phyloP scores from a whole-genome alignment of 164 flowering plant species.

The Platanus orientalis region DNA sequence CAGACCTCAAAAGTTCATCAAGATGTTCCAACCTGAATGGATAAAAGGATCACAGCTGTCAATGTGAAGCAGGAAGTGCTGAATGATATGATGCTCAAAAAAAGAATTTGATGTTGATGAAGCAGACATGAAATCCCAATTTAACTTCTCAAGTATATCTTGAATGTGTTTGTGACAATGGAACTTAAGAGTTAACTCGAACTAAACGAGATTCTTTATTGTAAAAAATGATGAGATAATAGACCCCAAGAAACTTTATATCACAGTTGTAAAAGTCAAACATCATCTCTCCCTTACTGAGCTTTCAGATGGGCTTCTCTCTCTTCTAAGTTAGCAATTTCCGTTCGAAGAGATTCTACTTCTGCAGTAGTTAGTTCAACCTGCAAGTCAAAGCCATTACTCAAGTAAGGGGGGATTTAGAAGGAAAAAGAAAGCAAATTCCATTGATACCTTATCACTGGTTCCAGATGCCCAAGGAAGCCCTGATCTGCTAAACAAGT shows the following conservation, averaged over 20 bases:
- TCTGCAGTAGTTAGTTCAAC: slow-evolving; percentile 65
- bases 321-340: slow-evolving; percentile 75
- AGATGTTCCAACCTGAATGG: slow-evolving; percentile 74
- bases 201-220: background rate
- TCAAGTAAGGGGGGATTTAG: background rate
- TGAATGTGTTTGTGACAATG: background rate
- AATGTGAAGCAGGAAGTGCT: background rate
- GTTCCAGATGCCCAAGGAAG: slow-evolving; percentile 59
- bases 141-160: no score
- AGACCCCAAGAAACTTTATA: background rate
- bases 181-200: background rate
- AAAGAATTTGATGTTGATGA: no score
- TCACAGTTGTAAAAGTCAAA: background rate
- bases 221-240: background rate
- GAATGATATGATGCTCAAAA: no score
- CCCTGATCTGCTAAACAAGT: slow-evolving; percentile 51
- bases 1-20: slow-evolving; percentile 80
- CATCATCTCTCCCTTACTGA: slow-evolving; percentile 45
- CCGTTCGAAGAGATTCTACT: slow-evolving; percentile 73
- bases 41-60: slow-evolving; percentile 10
- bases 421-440: background rate
- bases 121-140: no score
- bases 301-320: slow-evolving; percentile 87
- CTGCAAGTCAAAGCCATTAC: slow-evolving; percentile 33
- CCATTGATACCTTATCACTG: slow-evolving; percentile 54